These are phyloP conservation scores for Candida mattraensis DNA, from an alignment of 805 yeast species.

Conservation along the genomic window DNA sequence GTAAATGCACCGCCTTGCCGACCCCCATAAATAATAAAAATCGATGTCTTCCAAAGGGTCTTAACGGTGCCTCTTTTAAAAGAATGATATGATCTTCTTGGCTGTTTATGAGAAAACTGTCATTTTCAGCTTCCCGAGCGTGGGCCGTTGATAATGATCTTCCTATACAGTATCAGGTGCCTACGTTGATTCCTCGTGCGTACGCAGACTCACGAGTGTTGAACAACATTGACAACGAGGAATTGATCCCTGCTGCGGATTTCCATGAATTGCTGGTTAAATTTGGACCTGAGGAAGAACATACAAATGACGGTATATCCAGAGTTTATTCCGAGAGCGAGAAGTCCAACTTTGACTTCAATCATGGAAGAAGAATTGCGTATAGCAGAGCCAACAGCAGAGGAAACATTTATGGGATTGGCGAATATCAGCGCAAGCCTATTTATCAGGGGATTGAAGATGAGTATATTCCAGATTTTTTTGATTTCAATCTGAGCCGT, in stretches of 20 bases:
- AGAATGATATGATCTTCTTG: too few relatives aligned
- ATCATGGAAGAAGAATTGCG: slow-evolving; percentile 25
- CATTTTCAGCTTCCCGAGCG: slow-evolving; percentile 10
- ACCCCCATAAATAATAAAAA: neutral
- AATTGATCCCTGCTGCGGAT: slow-evolving; percentile 26
- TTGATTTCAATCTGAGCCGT: slow-evolving; percentile 32
- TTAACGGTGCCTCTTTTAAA: too few relatives aligned
- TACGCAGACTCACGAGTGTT: slow-evolving; percentile 19
- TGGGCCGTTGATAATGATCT: slow-evolving; percentile 13
- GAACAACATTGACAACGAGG: slow-evolving; percentile 33
- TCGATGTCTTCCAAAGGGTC: too few relatives aligned
- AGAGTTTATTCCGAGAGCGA: slow-evolving; percentile 61
- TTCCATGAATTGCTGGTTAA: slow-evolving; percentile 22
- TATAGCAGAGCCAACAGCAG: slow-evolving; percentile 6
- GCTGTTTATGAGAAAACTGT: neutral
- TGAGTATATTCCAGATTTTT: slow-evolving; percentile 71
- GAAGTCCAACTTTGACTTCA: slow-evolving; percentile 54
- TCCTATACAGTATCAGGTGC: slow-evolving; percentile 17
- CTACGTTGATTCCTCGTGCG: slow-evolving; percentile 21
- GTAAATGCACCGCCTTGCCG: slow-evolving; percentile 2
- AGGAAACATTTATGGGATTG: slow-evolving; percentile 1
- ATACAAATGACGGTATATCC: slow-evolving; percentile 4
- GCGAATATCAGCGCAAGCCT: slow-evolving; percentile 1
- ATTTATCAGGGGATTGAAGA: slow-evolving; percentile 56
- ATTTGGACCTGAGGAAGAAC: slow-evolving; percentile 7